phyloP scores from a whole-genome alignment of 331 rosid genomes.

The Pyracantha coccinea region DNA sequence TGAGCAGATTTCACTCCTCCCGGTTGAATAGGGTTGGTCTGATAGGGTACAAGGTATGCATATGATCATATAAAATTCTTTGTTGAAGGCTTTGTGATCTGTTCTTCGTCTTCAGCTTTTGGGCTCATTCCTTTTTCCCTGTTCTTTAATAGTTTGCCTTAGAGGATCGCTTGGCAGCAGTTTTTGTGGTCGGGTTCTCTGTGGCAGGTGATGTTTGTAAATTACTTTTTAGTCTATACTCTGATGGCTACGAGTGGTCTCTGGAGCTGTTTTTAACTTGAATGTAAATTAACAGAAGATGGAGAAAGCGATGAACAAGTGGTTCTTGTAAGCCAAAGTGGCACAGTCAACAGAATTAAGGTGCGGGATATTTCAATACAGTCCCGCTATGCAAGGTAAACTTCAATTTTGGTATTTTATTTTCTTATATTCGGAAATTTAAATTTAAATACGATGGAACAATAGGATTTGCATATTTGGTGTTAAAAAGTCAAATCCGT shows the following conservation, averaged over 20 bases:
- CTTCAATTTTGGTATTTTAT: not conserved
- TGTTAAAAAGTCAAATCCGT: not conserved
- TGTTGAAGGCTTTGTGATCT: not conserved
- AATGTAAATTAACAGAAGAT: slow-evolving; percentile 45
- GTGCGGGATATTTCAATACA: slow-evolving; percentile 93
- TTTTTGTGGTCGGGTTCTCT: slow-evolving; percentile 87
- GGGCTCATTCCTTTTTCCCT: not conserved
- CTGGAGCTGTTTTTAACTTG: not conserved
- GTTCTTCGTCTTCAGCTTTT: not conserved
- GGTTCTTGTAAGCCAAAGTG: slow-evolving; percentile 94
- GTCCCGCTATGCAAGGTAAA: slow-evolving; percentile 90
- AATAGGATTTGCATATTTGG: not conserved
- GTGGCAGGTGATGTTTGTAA: slow-evolving; percentile 48
- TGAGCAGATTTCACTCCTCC: slow-evolving; percentile 60
- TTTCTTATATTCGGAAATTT: not conserved
- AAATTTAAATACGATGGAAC: not conserved
- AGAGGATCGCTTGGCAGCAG: slow-evolving; percentile 84
- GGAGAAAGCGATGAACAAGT: slow-evolving; percentile 99
- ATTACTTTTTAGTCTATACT: not conserved
- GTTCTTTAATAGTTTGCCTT: slow-evolving; percentile 52
- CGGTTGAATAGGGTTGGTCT: slow-evolving; percentile 82
- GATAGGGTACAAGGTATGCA: slow-evolving; percentile 86
- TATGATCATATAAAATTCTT: not conserved
- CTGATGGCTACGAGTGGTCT: not conserved
- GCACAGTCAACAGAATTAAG: slow-evolving; percentile 92